Conservation (phyloP, 2,329 filamentous ascomycete genomes). For the Macrophomina tecta region DNA sequence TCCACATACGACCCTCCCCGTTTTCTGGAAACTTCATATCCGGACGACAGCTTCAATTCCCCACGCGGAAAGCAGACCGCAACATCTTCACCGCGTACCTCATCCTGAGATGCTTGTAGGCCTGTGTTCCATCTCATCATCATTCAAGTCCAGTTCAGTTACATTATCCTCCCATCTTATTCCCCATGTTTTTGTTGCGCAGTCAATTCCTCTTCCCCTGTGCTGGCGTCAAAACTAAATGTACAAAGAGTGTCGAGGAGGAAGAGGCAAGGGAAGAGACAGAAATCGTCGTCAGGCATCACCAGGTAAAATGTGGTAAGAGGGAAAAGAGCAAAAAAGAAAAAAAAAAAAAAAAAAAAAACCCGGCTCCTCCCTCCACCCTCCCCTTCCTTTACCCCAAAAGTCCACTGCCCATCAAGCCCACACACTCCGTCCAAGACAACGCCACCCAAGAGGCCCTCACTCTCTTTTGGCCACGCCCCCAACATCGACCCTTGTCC, state of each 20-base stretch:
- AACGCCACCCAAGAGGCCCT: too few relatives aligned
- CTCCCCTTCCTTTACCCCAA: too few relatives aligned
- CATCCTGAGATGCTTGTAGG: too few relatives aligned
- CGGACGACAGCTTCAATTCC: too few relatives aligned
- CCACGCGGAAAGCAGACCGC: too few relatives aligned
- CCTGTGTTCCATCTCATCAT: too few relatives aligned
- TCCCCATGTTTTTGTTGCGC: background rate
- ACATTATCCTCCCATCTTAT: background rate
- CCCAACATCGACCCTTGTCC: slow-evolving; percentile 29
- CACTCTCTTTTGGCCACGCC: background rate
- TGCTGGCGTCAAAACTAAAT: background rate
- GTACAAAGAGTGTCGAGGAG: background rate
- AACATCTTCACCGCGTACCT: too few relatives aligned
- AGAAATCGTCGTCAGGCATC: background rate
- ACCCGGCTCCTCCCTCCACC: background rate
- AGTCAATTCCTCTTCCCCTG: background rate
- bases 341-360: too few relatives aligned
- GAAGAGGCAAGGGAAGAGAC: background rate
- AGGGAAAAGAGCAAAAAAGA: background rate
- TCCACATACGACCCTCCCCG: too few relatives aligned
- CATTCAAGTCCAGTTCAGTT: background rate
- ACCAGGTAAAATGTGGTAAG: background rate
- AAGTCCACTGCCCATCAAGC: too few relatives aligned
- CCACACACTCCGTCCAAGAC: too few relatives aligned
- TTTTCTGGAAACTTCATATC: too few relatives aligned